Percentiles rank a stretch among this genome's conserved stretches.
Conservation (phyloP, 768 basidiomycete genomes). For the Phallus indusiatus region DNA sequence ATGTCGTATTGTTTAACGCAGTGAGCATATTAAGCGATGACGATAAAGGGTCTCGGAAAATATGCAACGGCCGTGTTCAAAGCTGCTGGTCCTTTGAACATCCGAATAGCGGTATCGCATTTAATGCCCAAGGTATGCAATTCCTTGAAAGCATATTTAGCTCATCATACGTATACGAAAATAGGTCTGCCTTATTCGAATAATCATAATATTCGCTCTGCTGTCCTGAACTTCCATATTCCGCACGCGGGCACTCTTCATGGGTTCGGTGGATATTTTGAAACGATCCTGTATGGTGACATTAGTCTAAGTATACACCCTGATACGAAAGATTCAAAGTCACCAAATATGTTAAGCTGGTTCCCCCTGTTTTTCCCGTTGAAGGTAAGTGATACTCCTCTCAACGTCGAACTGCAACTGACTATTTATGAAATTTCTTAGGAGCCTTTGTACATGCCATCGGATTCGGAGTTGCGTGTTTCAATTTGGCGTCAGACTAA, state of each 20-base stretch:
- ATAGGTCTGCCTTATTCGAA: slow-evolving; percentile 88
- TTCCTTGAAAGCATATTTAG: neutral
- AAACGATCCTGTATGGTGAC: slow-evolving; percentile 85
- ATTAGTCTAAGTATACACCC: slow-evolving; percentile 93
- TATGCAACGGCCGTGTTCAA: slow-evolving; percentile 78
- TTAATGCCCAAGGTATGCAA: slow-evolving; percentile 57
- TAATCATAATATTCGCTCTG: slow-evolving; percentile 87
- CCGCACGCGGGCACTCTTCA: slow-evolving; percentile 91
- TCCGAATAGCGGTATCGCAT: slow-evolving; percentile 69
- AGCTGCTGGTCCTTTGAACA: slow-evolving; percentile 98
- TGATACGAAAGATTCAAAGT: slow-evolving; percentile 71
- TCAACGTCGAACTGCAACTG: neutral
- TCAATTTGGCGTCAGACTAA: slow-evolving; percentile 92
- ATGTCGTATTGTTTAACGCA: slow-evolving; percentile 97
- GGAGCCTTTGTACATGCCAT: slow-evolving; percentile 92
- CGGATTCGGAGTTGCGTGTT: slow-evolving; percentile 85
- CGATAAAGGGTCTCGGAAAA: slow-evolving; percentile 44
- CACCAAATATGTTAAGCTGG: slow-evolving; percentile 98
- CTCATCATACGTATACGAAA: neutral
- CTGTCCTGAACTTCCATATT: slow-evolving; percentile 81
- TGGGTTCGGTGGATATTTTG: slow-evolving; percentile 95
- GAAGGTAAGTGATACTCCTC: slow-evolving; percentile 40
- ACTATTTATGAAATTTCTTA: slow-evolving; percentile 21
- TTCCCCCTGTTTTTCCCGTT: slow-evolving; percentile 97
- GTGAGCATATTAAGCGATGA: slow-evolving; percentile 82